Conservation (phyloP, 768 basidiomycete genomes). For the Pleurotus cornucopiae region DNA sequence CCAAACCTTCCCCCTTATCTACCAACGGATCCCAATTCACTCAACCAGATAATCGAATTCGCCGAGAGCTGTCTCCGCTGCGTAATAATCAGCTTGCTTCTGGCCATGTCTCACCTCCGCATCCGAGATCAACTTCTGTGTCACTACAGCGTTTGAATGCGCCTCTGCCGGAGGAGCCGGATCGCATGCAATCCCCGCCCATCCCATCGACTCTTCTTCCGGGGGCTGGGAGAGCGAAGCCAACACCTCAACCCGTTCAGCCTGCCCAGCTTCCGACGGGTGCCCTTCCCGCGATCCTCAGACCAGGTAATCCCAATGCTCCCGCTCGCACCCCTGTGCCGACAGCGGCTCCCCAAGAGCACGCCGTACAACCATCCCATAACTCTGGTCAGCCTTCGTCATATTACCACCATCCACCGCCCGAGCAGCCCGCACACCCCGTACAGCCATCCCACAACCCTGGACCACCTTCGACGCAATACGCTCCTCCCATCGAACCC, state of each 20-base stretch:
- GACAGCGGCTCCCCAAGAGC: neutral
- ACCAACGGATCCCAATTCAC: slow-evolving; percentile 14
- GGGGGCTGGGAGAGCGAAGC: slow-evolving; percentile 5
- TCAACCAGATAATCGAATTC: slow-evolving; percentile 10
- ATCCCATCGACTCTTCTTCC: neutral
- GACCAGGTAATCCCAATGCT: neutral
- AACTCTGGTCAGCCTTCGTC: neutral
- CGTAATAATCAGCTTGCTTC: slow-evolving; percentile 4
- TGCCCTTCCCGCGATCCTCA: slow-evolving; percentile 1
- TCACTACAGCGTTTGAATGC: slow-evolving; percentile 3
- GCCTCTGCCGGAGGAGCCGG: neutral
- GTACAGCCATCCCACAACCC: slow-evolving; percentile 3
- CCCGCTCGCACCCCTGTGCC: slow-evolving; percentile 1
- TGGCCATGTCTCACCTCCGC: slow-evolving; percentile 1
- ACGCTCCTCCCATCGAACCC: neutral
- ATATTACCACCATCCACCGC: neutral
- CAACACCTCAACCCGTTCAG: neutral
- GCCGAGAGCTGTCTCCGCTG: slow-evolving; percentile 11
- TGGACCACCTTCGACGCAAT: neutral
- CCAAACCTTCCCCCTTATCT: slow-evolving; percentile 7
- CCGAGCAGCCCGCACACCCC: neutral
- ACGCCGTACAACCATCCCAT: slow-evolving; percentile 6
- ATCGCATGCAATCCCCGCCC: neutral
- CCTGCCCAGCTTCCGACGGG: neutral
- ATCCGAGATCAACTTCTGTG: slow-evolving; percentile 1